These are phyloP conservation scores for Stephania japonica DNA, from an alignment of 164 flowering plant species.

Conservation along the genomic window DNA sequence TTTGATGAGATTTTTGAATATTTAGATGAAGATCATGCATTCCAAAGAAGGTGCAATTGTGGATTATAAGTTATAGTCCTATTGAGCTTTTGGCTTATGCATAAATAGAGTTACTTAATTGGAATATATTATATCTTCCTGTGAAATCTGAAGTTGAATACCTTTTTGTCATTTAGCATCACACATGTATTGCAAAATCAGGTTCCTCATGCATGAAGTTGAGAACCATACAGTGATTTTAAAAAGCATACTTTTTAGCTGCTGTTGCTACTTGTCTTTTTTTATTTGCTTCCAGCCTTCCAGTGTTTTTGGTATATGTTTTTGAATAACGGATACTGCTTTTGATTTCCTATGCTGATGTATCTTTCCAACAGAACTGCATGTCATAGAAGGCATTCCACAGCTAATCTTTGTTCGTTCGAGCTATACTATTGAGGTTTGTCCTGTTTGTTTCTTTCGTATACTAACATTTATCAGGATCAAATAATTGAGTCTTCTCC, in stretches of 20 bases:
- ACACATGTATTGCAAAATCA: neutral
- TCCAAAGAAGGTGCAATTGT: neutral
- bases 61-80: neutral
- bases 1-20: neutral
- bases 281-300: neutral
- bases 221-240: neutral
- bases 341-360: constrained; percentile 14
- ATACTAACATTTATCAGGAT: neutral
- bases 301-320: neutral
- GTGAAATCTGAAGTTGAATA: neutral
- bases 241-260: neutral
- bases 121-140: neutral
- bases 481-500: constrained; percentile 4
- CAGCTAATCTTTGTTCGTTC: constrained; percentile 90
- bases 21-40: neutral
- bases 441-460: constrained; percentile 9
- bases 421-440: constrained; percentile 91
- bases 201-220: neutral
- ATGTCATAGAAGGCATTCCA: constrained; percentile 91
- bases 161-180: neutral
- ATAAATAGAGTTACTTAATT: neutral
- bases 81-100: neutral
- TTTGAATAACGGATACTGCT: constrained; percentile 1
- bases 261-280: neutral
- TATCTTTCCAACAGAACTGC: constrained; percentile 50